Evolutionary conservation across 2,329 filamentous ascomycete genomes (phyloP), one percentile per base, ranked within the genome.

Genomic region (Pyrenophora seminiperda): DNA sequence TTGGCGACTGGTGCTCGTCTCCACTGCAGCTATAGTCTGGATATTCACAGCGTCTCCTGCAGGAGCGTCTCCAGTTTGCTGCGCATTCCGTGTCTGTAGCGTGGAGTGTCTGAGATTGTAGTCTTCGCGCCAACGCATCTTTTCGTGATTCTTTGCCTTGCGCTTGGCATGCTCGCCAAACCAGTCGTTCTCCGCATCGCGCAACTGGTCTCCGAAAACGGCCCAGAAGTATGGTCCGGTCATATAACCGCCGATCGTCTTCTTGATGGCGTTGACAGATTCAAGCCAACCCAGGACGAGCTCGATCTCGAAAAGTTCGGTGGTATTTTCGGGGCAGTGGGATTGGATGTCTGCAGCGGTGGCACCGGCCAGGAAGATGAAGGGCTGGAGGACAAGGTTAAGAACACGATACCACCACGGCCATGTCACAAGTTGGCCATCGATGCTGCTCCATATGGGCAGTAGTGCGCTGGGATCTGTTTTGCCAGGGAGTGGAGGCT

Each of bases 391-490:
- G 2, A 90, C 78, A 4, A 84, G 81, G 4, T 82, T 80, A 4
- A 90, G 68, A 9, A 87, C 78, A 55, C 84, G 81, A 45, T 81
- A 79, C 87, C 89, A 91, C 46, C 85, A 79, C 0, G 76, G 72
- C n/a, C 68, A 71, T 13, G 58, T 69, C 52, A 89, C 80, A 0
- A 82, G 62, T 5, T 80, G 75, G 6, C 83, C 85, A 53, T 87
- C 83, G 52, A 91, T 84, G 67, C 88, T 86, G 43, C 84, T 81
- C 89, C 89, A 92, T 43, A 90, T 80, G 0, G 89, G 89, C 3
- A 90, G 66, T 3, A 73, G 75, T 33, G 83, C 80, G 9, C 77
- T 76, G 15, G 50, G 24, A 38, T 68, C 51, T 2, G 62, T 11
- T 47, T 58, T 62, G 1, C 61, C 61, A 15, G 69, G 63, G 17